A percentile compares a stretch with the other conserved stretches of the same genome.
Conservation (phyloP, 2,329 filamentous ascomycete genomes). For the Fusarium vanettenii region DNA sequence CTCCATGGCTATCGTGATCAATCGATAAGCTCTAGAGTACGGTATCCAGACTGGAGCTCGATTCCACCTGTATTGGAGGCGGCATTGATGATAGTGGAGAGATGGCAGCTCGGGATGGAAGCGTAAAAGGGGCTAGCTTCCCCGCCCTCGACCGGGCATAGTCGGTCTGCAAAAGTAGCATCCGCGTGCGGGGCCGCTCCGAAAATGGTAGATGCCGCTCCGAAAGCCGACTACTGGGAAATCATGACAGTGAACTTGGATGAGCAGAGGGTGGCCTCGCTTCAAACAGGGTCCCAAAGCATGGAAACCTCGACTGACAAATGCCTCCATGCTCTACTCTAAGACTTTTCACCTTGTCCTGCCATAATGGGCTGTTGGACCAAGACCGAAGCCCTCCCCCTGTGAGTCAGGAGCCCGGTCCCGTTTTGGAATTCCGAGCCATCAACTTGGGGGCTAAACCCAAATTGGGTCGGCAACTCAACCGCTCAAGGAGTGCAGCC, state of each 20-base stretch:
- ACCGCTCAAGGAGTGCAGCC: background rate
- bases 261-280: background rate
- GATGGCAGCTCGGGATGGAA: background rate
- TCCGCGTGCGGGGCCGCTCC: background rate
- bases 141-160: background rate
- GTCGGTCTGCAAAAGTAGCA: background rate
- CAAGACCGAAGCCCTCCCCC: background rate
- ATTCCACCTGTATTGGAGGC: background rate
- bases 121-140: background rate
- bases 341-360: background rate
- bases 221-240: background rate
- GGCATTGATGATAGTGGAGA: background rate
- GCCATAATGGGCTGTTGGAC: background rate
- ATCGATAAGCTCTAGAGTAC: background rate
- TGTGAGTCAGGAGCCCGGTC: background rate
- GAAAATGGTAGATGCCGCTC: background rate
- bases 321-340: background rate
- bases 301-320: background rate
- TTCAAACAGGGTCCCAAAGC: background rate
- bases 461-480: background rate
- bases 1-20: conserved; percentile 1
- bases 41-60: background rate
- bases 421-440: background rate
- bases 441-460: background rate
- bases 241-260: background rate